These are phyloP conservation scores for Aspergillus terreus DNA, from an alignment of 2,329 filamentous ascomycete genomes.

Conservation along the genomic window DNA sequence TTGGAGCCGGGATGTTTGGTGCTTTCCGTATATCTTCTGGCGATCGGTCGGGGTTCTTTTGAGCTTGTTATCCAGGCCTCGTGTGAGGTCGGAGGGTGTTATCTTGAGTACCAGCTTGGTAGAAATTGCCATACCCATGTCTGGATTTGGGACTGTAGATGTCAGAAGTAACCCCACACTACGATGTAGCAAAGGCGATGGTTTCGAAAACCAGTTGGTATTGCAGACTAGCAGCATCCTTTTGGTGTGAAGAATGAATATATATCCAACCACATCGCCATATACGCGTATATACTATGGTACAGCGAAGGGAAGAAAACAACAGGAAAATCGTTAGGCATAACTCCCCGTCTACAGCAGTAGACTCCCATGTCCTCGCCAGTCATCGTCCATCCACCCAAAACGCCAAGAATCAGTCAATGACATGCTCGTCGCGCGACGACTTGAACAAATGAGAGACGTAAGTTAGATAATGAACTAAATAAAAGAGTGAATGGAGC, in stretches of 20 bases:
- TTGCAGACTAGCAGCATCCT: too few relatives aligned
- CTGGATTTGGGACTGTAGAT: not conserved
- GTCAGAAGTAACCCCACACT: too few relatives aligned
- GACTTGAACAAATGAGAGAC: not conserved
- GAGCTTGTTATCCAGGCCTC: not conserved
- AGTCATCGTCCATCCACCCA: too few relatives aligned
- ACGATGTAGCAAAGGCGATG: too few relatives aligned
- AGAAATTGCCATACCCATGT: conserved; percentile 9
- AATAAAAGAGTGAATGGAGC: not conserved
- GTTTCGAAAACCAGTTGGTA: too few relatives aligned
- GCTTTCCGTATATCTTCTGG: not conserved
- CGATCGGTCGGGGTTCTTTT: conserved; percentile 3
- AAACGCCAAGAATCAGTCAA: not conserved
- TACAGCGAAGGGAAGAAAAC: conserved; percentile 1
- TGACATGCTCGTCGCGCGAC: not conserved
- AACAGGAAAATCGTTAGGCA: not conserved
- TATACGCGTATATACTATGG: conserved; percentile 9
- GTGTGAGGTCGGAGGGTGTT: too few relatives aligned
- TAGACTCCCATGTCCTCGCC: not conserved
- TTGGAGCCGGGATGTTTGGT: not conserved
- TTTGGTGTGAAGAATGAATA: too few relatives aligned
- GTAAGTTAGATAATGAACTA: not conserved
- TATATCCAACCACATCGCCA: not conserved
- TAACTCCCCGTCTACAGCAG: not conserved
- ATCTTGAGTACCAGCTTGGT: conserved; percentile 1